Evolutionary conservation across 768 basidiomycete species (phyloP).

Genomic region (Sistotremastrum suecicum): DNA sequence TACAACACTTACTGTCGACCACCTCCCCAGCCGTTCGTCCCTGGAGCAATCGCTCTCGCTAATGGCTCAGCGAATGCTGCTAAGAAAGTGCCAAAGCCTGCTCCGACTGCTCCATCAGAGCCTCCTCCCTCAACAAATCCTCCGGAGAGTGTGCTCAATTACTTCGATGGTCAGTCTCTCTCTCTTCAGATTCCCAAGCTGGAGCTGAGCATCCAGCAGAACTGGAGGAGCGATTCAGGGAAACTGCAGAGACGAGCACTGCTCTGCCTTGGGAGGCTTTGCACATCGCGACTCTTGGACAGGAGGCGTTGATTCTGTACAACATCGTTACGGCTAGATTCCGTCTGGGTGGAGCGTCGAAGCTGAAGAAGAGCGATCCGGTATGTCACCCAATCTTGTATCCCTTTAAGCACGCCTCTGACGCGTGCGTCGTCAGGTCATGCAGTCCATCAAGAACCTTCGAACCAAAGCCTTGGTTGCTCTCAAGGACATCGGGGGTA

Average conservation of each 20-base stretch:
- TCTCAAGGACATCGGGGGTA: conserved; percentile 43
- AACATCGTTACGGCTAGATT: conserved; percentile 59
- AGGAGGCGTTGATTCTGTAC: conserved; percentile 70
- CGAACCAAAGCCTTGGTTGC: conserved; percentile 35
- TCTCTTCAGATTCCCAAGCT: background rate
- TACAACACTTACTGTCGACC: conserved; percentile 65
- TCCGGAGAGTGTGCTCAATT: conserved; percentile 35
- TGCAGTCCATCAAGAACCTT: conserved; percentile 48
- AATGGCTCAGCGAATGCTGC: conserved; percentile 53
- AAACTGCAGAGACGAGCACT: conserved; percentile 20
- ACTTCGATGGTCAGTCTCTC: conserved; percentile 43
- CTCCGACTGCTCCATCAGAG: conserved; percentile 18
- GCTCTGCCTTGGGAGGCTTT: conserved; percentile 40
- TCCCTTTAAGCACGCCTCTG: background rate
- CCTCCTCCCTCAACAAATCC: conserved; percentile 49
- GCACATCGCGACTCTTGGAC: conserved; percentile 57
- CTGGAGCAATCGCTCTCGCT: conserved; percentile 62
- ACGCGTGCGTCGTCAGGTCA: conserved; percentile 32
- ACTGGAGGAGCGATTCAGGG: conserved; percentile 38
- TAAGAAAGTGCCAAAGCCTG: conserved; percentile 23
- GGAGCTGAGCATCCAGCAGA: conserved; percentile 20
- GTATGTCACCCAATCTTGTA: conserved; percentile 25
- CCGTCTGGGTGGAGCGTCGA: conserved; percentile 53
- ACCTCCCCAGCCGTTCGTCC: conserved; percentile 41
- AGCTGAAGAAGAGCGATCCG: conserved; percentile 57